Evolutionary conservation across 2,329 filamentous ascomycete genomes (phyloP).

Genomic region (Diaporthe humulicola): DNA sequence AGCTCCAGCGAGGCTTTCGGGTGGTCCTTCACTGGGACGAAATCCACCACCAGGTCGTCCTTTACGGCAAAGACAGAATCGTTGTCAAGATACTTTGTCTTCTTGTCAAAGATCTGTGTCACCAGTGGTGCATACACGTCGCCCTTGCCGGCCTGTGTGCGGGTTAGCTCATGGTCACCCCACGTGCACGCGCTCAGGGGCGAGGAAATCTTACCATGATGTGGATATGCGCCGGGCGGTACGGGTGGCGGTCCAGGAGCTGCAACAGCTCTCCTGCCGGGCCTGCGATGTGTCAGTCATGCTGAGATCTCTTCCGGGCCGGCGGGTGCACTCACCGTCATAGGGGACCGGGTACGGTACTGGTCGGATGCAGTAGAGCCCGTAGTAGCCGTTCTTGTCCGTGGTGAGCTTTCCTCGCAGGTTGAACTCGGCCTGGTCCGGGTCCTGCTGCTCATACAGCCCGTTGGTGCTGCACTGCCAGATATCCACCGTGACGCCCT

Average conservation of each 20-base stretch:
- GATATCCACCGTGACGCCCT: conserved; percentile 77
- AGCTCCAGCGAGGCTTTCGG: conserved; percentile 52
- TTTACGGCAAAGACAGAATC: conserved; percentile 57
- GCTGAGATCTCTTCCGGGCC: not conserved
- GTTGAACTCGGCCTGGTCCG: conserved; percentile 73
- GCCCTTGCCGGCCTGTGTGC: conserved; percentile 36
- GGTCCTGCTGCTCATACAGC: conserved; percentile 76
- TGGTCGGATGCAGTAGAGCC: conserved; percentile 67
- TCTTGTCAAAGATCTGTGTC: conserved; percentile 76
- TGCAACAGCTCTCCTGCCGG: conserved; percentile 65
- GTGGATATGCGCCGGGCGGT: conserved; percentile 72
- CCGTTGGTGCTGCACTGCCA: conserved; percentile 86
- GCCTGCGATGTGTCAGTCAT: conserved; percentile 53
- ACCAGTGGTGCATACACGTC: conserved; percentile 53
- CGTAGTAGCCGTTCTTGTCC: conserved; percentile 71
- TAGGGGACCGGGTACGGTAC: conserved; percentile 56
- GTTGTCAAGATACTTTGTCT: conserved; percentile 65
- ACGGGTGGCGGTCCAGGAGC: conserved; percentile 68
- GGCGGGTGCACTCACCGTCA: conserved; percentile 36
- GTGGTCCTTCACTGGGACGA: conserved; percentile 51
- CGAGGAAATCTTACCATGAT: conserved; percentile 61
- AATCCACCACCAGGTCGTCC: conserved; percentile 53
- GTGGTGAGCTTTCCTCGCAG: conserved; percentile 76
- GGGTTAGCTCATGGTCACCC: conserved; percentile 6
- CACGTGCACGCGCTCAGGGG: too few species aligned